These are phyloP conservation scores for Silene coronaria DNA, from an alignment of 179 eudicot genomes.

Conservation along the genomic window DNA sequence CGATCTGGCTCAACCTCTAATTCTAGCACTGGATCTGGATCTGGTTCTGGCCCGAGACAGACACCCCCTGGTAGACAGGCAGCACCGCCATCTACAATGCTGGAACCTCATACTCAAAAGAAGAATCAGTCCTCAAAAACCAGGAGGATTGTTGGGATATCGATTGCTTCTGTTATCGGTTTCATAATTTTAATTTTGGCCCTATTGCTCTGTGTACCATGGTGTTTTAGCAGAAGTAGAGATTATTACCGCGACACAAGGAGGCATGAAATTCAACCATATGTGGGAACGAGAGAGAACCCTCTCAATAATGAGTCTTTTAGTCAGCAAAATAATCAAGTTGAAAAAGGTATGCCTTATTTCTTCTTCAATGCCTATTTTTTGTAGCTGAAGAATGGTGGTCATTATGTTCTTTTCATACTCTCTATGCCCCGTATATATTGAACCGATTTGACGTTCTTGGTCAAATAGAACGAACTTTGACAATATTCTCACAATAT, in stretches of 20 bases:
- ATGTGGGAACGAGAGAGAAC: constrained; percentile 39
- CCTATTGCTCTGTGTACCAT: constrained; percentile 59
- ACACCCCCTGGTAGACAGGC: constrained; percentile 52
- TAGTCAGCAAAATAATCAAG: constrained; percentile 15
- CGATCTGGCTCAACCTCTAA: constrained; percentile 28
- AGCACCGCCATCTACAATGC: constrained; percentile 45
- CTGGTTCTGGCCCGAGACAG: constrained; percentile 41
- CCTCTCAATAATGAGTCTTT: constrained; percentile 14
- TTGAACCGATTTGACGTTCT: too few species aligned
- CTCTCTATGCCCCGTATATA: too few species aligned
- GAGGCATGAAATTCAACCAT: constrained; percentile 68
- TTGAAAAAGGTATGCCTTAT: constrained; percentile 18
- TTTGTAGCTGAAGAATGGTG: not conserved
- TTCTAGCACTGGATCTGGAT: constrained; percentile 24
- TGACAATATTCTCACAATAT: too few species aligned
- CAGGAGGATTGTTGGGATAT: constrained; percentile 59
- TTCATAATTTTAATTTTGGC: constrained; percentile 56
- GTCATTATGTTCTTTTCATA: not conserved
- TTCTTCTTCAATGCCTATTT: not conserved
- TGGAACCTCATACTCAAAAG: constrained; percentile 37
- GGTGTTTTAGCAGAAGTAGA: constrained; percentile 45
- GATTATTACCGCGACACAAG: constrained; percentile 36
- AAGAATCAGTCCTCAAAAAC: constrained; percentile 37
- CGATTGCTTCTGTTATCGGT: constrained; percentile 53
- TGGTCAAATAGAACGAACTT: too few species aligned